phyloP scores from a whole-genome alignment of 441 rosid genomes.

The Eruca vesicaria region DNA sequence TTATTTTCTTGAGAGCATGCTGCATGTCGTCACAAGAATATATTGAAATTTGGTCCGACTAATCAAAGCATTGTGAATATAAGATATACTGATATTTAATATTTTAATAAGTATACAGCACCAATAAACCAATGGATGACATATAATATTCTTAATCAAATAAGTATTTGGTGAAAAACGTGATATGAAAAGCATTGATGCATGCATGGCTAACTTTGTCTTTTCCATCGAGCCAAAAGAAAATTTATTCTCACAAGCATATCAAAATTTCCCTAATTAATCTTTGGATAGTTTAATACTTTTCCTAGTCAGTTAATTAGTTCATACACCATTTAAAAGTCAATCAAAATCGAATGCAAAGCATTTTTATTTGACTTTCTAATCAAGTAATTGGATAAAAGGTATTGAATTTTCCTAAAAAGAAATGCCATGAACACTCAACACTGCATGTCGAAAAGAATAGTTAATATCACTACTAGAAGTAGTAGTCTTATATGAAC shows the following conservation, averaged over 20 bases:
- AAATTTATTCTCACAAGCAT: background rate
- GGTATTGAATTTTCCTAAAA: background rate
- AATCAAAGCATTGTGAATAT: background rate
- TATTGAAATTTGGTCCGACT: slow-evolving; percentile 23
- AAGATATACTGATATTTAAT: background rate
- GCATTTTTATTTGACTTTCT: background rate
- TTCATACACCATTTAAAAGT: background rate
- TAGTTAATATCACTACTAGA: background rate
- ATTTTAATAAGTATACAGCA: background rate
- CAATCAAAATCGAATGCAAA: background rate
- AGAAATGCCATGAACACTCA: background rate
- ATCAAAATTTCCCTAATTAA: background rate
- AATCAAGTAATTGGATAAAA: background rate
- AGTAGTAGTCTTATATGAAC: background rate
- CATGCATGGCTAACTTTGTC: slow-evolving; percentile 34
- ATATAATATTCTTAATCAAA: slow-evolving; percentile 12
- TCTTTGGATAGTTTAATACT: background rate
- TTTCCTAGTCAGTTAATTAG: background rate
- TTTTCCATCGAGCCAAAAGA: slow-evolving; percentile 11
- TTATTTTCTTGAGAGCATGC: slow-evolving; percentile 1
- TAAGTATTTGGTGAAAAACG: slow-evolving; percentile 29
- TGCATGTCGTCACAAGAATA: background rate
- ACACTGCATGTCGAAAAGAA: background rate
- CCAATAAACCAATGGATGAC: background rate
- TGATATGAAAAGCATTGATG: slow-evolving; percentile 20